phyloP scores from a whole-genome alignment of 345 rosid species.

The Eucalyptus pauciflora region DNA sequence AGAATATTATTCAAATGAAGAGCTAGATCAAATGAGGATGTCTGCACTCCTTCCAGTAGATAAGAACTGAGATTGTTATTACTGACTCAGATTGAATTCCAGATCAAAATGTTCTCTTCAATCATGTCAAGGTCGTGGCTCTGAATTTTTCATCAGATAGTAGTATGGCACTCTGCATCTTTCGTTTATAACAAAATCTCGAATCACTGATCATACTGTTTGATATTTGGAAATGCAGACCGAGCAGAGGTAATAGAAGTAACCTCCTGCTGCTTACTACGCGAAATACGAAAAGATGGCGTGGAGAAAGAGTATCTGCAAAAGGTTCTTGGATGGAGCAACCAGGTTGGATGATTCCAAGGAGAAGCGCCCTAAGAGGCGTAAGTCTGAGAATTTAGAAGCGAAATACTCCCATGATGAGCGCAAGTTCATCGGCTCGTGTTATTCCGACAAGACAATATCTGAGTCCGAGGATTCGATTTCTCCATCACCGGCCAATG shows the following conservation, averaged over 20 bases:
- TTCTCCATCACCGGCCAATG: not conserved
- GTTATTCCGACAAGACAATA: not conserved
- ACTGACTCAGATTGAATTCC: not conserved
- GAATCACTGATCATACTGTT: not conserved
- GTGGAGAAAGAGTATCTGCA: not conserved
- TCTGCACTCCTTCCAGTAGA: not conserved
- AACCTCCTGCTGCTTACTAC: not conserved
- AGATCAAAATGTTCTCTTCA: not conserved
- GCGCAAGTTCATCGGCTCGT: not conserved
- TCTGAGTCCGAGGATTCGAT: not conserved
- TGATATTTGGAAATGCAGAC: not conserved
- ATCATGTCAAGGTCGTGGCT: not conserved
- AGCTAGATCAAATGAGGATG: not conserved
- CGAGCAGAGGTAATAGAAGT: not conserved
- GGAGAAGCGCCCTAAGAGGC: not conserved
- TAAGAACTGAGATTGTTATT: not conserved
- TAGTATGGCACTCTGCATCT: not conserved
- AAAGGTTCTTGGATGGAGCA: not conserved
- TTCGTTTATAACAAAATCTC: not conserved
- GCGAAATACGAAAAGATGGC: not conserved
- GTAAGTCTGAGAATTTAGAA: not conserved
- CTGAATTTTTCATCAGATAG: not conserved
- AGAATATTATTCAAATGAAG: not conserved
- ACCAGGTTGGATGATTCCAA: not conserved
- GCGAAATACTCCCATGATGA: not conserved